Base-by-base conservation (phyloP, 2,329 filamentous ascomycete species). In the Botrytis medusae region DNA sequence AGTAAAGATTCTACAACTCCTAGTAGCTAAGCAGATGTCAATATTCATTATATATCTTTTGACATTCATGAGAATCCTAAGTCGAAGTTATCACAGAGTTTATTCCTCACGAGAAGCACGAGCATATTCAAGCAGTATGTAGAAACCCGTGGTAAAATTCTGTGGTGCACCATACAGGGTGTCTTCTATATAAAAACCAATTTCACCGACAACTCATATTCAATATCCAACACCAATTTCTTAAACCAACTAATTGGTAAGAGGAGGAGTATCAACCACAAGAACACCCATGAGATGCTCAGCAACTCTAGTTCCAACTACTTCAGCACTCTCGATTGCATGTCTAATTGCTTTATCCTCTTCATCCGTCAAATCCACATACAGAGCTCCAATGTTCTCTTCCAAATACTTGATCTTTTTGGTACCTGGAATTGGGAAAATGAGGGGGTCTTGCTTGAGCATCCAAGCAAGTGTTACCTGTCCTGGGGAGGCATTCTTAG, bases 401-500 rank as follows among this genome's bases (percentile, higher is more conserved):
- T 86, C 82, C n/a, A 87, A 78, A 70, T 84, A 85, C 74, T 82
- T 81, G 48, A 84, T 79, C 71, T 79, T 84, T 78, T 83, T 85
- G 0, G 85, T 87, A 7, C 85, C 86, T 0, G 84, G 87, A 67
- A 87, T 91, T 0, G 90, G 87, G 77, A 89, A 86, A 71, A 91
- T 82, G 76, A 90, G 86, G 2, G 86, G 83, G 0, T 87, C 87
- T 77, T 91, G 88, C 9, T 85, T 85, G 75, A 90, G 77, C 74
- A 92, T 77, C 89, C 90, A 92, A 0, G 89, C 89, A 51, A 92
- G 82, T 4, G 87, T 86, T 42, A 92, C 78, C 78, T 92, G 86
- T 1, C 84, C 84, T 0, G 88, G 77, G 0, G 89, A 89, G 61
- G 83, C 84, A 25, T 77, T 84, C 81, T 91, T 90, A 72, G 80